These are phyloP conservation scores for Galerina sulciceps DNA, from an alignment of 768 basidiomycete species.

Conservation along the genomic window DNA sequence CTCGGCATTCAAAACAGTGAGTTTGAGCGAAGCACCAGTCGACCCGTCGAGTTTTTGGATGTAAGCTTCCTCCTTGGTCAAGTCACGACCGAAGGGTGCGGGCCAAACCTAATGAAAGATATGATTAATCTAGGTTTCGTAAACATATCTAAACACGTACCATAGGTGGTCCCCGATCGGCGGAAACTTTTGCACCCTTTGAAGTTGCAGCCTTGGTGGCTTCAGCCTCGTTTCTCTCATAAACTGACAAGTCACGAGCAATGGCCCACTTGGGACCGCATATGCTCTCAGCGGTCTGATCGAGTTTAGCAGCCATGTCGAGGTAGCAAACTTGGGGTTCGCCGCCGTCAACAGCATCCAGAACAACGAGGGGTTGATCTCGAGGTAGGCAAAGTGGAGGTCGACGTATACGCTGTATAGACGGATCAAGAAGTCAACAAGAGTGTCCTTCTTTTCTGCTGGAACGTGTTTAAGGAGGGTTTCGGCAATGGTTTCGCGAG, in stretches of 20 bases:
- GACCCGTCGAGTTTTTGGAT: constrained; percentile 98
- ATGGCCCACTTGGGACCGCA: constrained; percentile 99
- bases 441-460: constrained; percentile 84
- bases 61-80: constrained; percentile 99
- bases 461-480: constrained; percentile 85
- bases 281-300: constrained; percentile 98
- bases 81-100: constrained; percentile 94
- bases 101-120: constrained; percentile 64
- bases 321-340: constrained; percentile 89
- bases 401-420: constrained; percentile 98
- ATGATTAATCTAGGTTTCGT: not conserved
- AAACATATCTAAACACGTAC: constrained; percentile 39
- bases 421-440: constrained; percentile 92
- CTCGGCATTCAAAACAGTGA: constrained; percentile 93
- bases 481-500: constrained; percentile 72
- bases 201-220: constrained; percentile 43
- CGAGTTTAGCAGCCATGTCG: constrained; percentile 99
- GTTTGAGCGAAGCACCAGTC: constrained; percentile 97
- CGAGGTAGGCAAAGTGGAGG: constrained; percentile 99
- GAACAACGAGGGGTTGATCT: constrained; percentile 99
- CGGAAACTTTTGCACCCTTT: constrained; percentile 60
- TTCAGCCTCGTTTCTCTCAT: constrained; percentile 51
- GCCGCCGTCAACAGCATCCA: constrained; percentile 73
- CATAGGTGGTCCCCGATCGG: constrained; percentile 98
- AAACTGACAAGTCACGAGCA: constrained; percentile 85